Evolutionary conservation across 495 filamentous ascomycete species (phyloP), one percentile per base, ranked within the genome.

Genomic region (Symbiotaphrina buchneri): DNA sequence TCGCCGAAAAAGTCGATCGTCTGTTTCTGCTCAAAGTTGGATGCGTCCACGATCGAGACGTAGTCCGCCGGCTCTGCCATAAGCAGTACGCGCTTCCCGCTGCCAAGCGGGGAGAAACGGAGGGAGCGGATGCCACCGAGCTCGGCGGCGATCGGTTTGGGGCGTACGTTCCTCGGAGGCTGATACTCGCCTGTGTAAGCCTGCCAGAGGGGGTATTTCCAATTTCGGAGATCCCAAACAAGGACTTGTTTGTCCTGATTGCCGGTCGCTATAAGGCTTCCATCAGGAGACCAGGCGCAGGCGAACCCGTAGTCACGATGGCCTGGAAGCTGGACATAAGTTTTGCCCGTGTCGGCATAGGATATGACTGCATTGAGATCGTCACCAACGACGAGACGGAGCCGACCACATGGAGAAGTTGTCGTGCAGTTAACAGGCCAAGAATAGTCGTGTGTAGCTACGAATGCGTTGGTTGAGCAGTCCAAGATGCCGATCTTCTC

Each of bases 221-320:
- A 78, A 28, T 62, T 72, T 15, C 85, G 67, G 3, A 77, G 73
- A 45, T 95, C 85, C 68, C 72, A 93, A 39, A 95, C 74, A 32
- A 74, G 71, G 39, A 85, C 65, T 10, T 65, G 67, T 48, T 65
- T 73, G 56, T 95, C 85, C 47, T 95, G 84, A 38, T 82, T 85
- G 28, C 75, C 81, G 3, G 85, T 92, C 7, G 85, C 85, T 33
- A 93, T 69, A 28, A 77, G 78, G 47, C 71, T 71, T 34, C 84
- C 83, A 49, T 93, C 78, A 14, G 78, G 74, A 4, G 81, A 71
- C 85, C 85, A 95, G 39, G 74, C 83, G 41, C 77, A 85, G 2
- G 84, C 79, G 38, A 94, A 94, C 28, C 74, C 81, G 40, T 61
- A 84, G 46, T 93, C 83, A 15, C 56, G 61, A 44, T 94, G 85